Evolutionary conservation across 2,329 filamentous ascomycete species (phyloP), one percentile per base, ranked within the genome.

Genomic region (Paraphaeosphaeria minitans): DNA sequence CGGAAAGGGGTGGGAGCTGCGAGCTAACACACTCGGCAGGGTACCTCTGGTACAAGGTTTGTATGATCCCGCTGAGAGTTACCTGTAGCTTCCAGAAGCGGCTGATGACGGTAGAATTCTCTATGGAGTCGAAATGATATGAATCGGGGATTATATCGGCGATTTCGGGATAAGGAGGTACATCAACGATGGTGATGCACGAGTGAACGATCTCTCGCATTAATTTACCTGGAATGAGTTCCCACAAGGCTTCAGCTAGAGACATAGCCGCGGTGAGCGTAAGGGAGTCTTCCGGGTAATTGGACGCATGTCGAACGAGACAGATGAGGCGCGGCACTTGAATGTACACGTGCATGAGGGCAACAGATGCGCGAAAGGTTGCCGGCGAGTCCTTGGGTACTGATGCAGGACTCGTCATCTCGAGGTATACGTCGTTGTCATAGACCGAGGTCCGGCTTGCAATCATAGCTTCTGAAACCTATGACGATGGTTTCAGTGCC

Each of bases 391-490:
- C 10, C 61, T 49, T 1, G 43, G 49, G 21, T 63, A 60, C 22
- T 53, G 53, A 16, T 60, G 58, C 16, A 33, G 68, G 69, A 35
- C 58, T 64, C 27, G 72, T 72, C 13, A 63, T 57, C 1, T 68
- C 66, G 2, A 75, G 51, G 37, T 73, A 74, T 42, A 62, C 68
- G 0, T 68, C 64, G 21, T 70, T 73, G 31, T 74, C 69, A 31
- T 68, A 75, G 6, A 70, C 65, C 9, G 71, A 73, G 8, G 53
- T 58, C 7, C 72, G 67, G 1, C 68, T 68, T 24, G 63, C 59
- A 9, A 75, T 51, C 59, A 72, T 66, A 8, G 69, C 65, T 62
- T 75, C 72, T 2, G 68, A 61, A 8, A 73, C 71, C 72, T 75
- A 29, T 6, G 35, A n/a, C 6, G 8, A 3, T 10, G 6, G 12